These are phyloP conservation scores for Trichophyton equinum DNA, from an alignment of 2,329 filamentous ascomycete genomes.

Conservation along the genomic window DNA sequence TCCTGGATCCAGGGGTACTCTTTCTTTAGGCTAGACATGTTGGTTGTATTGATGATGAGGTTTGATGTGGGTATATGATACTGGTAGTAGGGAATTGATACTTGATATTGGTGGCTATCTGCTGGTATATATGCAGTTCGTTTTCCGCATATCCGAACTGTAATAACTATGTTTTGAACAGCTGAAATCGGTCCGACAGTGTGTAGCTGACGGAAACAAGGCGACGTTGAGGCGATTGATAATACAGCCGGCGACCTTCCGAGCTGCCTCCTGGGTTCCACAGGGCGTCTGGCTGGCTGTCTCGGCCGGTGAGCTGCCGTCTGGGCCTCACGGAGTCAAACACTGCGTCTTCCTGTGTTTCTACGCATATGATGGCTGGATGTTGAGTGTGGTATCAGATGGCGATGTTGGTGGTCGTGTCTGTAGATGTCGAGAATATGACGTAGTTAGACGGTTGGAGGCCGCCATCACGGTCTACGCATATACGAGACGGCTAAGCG, in stretches of 20 bases:
- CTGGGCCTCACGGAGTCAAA: not conserved
- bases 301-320: not conserved
- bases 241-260: not conserved
- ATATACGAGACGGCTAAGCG: too few species aligned
- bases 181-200: too few species aligned
- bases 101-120: not conserved
- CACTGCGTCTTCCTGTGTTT: not conserved
- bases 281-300: not conserved
- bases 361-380: not conserved
- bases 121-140: not conserved
- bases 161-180: not conserved
- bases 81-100: too few species aligned
- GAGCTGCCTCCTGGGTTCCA: not conserved
- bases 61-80: not conserved
- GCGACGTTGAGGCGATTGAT: not conserved
- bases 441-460: too few species aligned
- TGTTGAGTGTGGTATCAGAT: not conserved
- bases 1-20: conserved; percentile 45
- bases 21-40: conserved; percentile 6
- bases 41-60: not conserved
- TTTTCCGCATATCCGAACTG: not conserved
- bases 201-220: not conserved
- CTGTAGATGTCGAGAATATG: too few species aligned
- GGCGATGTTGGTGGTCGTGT: not conserved
- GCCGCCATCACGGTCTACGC: too few species aligned